Evolutionary conservation across 1,139 yeast species (phyloP), one percentile per base, ranked within the genome.

Genomic region (Magnusiomyces clavatus): DNA sequence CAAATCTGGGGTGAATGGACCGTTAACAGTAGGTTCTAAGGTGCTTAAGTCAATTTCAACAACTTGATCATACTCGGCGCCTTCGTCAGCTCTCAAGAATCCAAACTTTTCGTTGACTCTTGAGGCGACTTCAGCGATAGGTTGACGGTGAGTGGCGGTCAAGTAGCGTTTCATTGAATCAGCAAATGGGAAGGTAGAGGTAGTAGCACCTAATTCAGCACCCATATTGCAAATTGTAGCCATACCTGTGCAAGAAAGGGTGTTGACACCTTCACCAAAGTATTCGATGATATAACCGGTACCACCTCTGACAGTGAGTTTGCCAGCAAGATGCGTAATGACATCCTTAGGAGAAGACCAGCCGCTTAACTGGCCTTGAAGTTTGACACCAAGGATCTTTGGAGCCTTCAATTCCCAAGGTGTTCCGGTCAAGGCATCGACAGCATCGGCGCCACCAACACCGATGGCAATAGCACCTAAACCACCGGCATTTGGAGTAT

Each of bases 331-430:
- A 61, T 83, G 80, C 46, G 95, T 83, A 67, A 92, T 92, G 56
- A 92, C 89, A 70, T 92, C 98, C 75, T 92, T 92, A 60, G 98
- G 97, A 49, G 97, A 80, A 29, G 94, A 71, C 98, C 98, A 92
- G 38, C 96, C 97, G 57, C 75, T 78, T 68, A 92, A 73, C 62
- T 79, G 69, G 51, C 98, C 98, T 4, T 92, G 86, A 63, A 92
- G 78, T 69, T 89, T 84, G 62, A 92, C 94, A 67, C 98, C 97
- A 64, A 92, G 69, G 42, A 90, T 75, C 69, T 86, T 86, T 56
- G 98, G 98, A 20, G 97, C 97, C 73, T 90, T 90, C 68, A 92
- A 80, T 74, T 92, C 98, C 98, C 98, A 92, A 47, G 98, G 97
- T n/a, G 95, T 84, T 52, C 95, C 96, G 16, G 97, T 86, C 64